Percentiles rank a stretch among this genome's conserved stretches.
Evolutionary conservation across 805 yeast genomes (phyloP).

Genomic region (Zygotorulaspora sp.): DNA sequence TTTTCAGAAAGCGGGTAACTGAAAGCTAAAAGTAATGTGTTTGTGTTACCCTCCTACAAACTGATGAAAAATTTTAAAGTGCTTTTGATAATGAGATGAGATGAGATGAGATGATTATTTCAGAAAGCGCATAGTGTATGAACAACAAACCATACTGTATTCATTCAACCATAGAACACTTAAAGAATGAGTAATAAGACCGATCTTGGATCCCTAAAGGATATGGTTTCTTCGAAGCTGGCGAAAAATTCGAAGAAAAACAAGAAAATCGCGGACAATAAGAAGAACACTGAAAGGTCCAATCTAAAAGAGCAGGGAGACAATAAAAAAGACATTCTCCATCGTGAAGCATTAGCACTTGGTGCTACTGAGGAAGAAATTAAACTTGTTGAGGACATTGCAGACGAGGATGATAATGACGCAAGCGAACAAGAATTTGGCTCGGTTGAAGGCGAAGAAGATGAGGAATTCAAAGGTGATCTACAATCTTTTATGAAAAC

Average conservation of each 20-base stretch:
- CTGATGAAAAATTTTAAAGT: constrained; percentile 6
- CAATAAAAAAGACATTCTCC: constrained; percentile 35
- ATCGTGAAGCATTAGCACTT: constrained; percentile 69
- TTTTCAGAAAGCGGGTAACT: too few species aligned
- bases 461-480: constrained; percentile 47
- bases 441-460: constrained; percentile 34
- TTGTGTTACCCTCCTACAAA: not conserved
- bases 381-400: constrained; percentile 51
- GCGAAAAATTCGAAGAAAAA: constrained; percentile 27
- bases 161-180: too few species aligned
- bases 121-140: too few species aligned
- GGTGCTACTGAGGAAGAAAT: constrained; percentile 89
- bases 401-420: constrained; percentile 45
- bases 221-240: constrained; percentile 55
- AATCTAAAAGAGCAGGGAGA: constrained; percentile 18
- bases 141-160: too few species aligned
- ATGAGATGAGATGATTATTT: constrained; percentile 22
- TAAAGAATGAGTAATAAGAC: constrained; percentile 15
- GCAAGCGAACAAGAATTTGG: constrained; percentile 41
- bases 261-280: constrained; percentile 24
- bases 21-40: too few species aligned
- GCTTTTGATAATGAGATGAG: constrained; percentile 16
- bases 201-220: constrained; percentile 52
- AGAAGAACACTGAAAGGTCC: constrained; percentile 22
- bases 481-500: constrained; percentile 58